Base-by-base conservation (phyloP, 2,329 filamentous ascomycete genomes). In the Ilyonectria sp. region DNA sequence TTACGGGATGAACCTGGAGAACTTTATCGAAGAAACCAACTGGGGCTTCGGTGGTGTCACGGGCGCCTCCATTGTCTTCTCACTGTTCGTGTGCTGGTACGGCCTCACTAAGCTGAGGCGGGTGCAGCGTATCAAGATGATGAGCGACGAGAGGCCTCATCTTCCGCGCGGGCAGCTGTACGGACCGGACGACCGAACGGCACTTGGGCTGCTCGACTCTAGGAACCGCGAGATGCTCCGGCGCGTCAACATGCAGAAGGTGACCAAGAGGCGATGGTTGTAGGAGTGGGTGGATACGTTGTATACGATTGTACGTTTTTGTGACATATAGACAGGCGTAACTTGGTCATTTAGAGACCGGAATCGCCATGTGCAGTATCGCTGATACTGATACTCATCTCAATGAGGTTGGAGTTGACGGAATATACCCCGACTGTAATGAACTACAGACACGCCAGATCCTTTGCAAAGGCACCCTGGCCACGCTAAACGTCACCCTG, bases 1-100 rank as follows among this genome's bases (percentile, higher is more conserved):
- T n/a, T 99, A 98, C 86, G 96, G 96, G 75, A 98, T 98, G 95
- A 99, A 99, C 84, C 85, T 99, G 71, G 97, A 98, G 79, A 98
- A 98, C 82, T 98, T 98, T 81, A 94, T 98, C 75, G 96, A 99
- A 84, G 95, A 98, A 79, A 95, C 93, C 1, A 89, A 94, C 80
- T 89, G 94, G 80, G 96, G 95, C 11, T 98, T 99, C 79, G 87
- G 87, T 53, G 89, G 89, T 60, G 91, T 99, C 67, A 94, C 92
- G 2, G 86, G 84, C 19, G 84, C 89, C 68, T 97, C 93, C 64
- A 87, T 92, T 63, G 75, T 91, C 63, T 91, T 95, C 79, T 94
- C 93, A 15, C 87, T 91, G 61, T 74, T 95, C 9, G 93, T 97
- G 58, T 95, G 93, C 83, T 88, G 89, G 75, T 97, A 95, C 81